Base-by-base conservation (phyloP, 805 yeast genomes). In the Pichia insulana region DNA sequence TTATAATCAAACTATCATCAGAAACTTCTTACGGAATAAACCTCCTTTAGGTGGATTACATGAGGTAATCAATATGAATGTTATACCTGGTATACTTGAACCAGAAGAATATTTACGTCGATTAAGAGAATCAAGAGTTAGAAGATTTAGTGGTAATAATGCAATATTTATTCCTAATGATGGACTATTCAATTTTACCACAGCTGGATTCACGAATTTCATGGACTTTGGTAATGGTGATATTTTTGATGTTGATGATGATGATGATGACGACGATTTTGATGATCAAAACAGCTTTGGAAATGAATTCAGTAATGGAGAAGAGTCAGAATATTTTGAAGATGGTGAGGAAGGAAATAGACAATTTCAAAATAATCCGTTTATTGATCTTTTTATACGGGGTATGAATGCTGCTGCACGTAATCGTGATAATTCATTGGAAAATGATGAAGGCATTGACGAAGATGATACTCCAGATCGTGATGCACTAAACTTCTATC, bases 1-100 rank as follows among this genome's bases (percentile, higher is more conserved):
- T 83, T 58, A 82, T 30, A 73, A 69, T 47, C 81, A 79, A 50
- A 41, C 46, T 22, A 30, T 56, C 31, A 39, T 52, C 7, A 44
- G 47, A 8, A 47, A 37, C 13, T 50, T 36, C 44, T 44, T 52
- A 33, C 41, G 38, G 36, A 40, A 22, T 45, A 18, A 43, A 37
- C 26, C 45, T 22, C 36, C 39, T 7, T 36, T 43, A 12, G 31
- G 1, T 37, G 40, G 16, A 17, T 30, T 32, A 20, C 44, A 16
- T 37, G 39, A 16, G 36, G 31, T 25, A 39, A 28, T 34, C 47
- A 12, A 18, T 41, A 50, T 39, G 34, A 36, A 40, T 31, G 26
- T 34, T 34, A 39, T 43, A 22, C 40, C 46, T 4, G 46, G 46
- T 27, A 43, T 43, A 25, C 18, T 39, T 30, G 46, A 43, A 35